Evolutionary conservation across 768 basidiomycete genomes (phyloP).

Genomic region (Suillus plorans): DNA sequence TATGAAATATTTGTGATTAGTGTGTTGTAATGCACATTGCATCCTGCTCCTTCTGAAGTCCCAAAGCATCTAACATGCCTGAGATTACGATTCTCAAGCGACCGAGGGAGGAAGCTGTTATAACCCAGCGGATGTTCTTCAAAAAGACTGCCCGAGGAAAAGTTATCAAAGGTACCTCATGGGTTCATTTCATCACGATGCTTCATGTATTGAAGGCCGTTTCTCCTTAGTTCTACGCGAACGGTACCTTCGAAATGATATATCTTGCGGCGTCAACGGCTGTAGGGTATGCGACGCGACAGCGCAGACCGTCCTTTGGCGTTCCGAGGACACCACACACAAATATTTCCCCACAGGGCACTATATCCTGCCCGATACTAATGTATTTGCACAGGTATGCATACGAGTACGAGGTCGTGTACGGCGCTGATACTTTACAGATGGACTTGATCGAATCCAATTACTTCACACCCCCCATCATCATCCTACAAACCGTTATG

Average conservation of each 20-base stretch:
- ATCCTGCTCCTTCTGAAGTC: background rate
- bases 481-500: slow-evolving; percentile 92
- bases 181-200: background rate
- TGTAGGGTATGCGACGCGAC: slow-evolving; percentile 61
- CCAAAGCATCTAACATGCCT: slow-evolving; percentile 32
- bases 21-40: no score
- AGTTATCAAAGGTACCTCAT: slow-evolving; percentile 78
- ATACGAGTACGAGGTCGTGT: background rate
- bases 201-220: background rate
- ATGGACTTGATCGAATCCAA: slow-evolving; percentile 92
- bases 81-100: slow-evolving; percentile 76
- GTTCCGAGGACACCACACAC: slow-evolving; percentile 57
- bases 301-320: slow-evolving; percentile 51
- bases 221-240: slow-evolving; percentile 58
- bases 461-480: slow-evolving; percentile 73
- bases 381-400: slow-evolving; percentile 86
- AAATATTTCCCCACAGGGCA: slow-evolving; percentile 63
- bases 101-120: slow-evolving; percentile 44
- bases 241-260: slow-evolving; percentile 90
- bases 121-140: slow-evolving; percentile 81
- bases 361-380: slow-evolving; percentile 90
- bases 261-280: slow-evolving; percentile 63
- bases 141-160: slow-evolving; percentile 95
- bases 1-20: background rate
- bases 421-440: slow-evolving; percentile 37